Percentiles rank a stretch among this genome's conserved stretches.
Conservation (phyloP, 768 basidiomycete genomes). For the Candolleomyces eurysporus region DNA sequence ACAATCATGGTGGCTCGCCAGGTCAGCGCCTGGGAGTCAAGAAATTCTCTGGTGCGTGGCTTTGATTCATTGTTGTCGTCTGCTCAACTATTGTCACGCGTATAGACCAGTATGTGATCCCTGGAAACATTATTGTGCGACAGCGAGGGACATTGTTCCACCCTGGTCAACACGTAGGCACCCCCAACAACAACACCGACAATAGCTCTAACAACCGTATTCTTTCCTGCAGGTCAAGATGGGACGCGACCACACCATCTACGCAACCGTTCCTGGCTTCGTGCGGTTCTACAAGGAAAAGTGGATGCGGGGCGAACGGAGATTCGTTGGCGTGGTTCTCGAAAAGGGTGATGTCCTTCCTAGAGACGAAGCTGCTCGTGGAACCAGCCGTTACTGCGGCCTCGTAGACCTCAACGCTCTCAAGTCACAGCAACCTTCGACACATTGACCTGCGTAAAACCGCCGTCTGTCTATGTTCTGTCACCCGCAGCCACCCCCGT, state of each 20-base stretch:
- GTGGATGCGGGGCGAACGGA: slow-evolving; percentile 69
- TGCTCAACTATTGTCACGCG: slow-evolving; percentile 5
- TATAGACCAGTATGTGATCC: slow-evolving; percentile 85
- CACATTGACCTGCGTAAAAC: not conserved
- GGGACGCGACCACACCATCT: slow-evolving; percentile 94
- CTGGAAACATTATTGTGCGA: slow-evolving; percentile 94
- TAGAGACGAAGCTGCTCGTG: slow-evolving; percentile 66
- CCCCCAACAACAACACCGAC: not conserved
- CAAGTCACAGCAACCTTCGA: not conserved
- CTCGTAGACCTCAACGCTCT: slow-evolving; percentile 60
- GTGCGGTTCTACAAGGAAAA: slow-evolving; percentile 92
- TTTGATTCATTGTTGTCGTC: not conserved
- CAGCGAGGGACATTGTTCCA: slow-evolving; percentile 93
- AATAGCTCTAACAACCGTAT: not conserved
- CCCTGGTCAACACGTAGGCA: slow-evolving; percentile 85
- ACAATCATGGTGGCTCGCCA: slow-evolving; percentile 90
- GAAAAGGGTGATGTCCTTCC: slow-evolving; percentile 84
- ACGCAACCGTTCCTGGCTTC: slow-evolving; percentile 84
- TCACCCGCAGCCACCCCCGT: no score
- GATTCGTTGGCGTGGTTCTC: slow-evolving; percentile 82
- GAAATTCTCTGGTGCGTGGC: slow-evolving; percentile 82
- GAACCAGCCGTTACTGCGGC: slow-evolving; percentile 85
- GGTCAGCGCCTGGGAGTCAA: slow-evolving; percentile 94
- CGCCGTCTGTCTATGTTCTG: no score
- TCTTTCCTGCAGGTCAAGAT: slow-evolving; percentile 67